These are phyloP conservation scores for Talaromyces stipitatus DNA, from an alignment of 495 filamentous ascomycete genomes.

Conservation along the genomic window DNA sequence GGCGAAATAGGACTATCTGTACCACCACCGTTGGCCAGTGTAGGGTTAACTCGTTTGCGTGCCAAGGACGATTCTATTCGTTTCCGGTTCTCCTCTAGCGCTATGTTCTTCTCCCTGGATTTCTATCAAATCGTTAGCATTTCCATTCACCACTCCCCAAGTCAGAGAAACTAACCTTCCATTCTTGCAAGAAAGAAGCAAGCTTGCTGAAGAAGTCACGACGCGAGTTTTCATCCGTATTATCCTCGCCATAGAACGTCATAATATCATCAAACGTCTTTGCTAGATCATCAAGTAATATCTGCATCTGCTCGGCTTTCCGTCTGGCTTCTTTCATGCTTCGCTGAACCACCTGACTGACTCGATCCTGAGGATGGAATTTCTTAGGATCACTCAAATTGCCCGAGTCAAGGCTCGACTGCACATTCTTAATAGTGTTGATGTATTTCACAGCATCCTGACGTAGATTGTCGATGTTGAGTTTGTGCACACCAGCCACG, in stretches of 20 bases:
- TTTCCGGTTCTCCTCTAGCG: conserved; percentile 71
- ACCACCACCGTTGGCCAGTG: conserved; percentile 39
- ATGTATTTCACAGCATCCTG: conserved; percentile 90
- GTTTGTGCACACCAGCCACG: conserved; percentile 77
- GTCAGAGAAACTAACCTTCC: conserved; percentile 56
- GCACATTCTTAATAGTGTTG: conserved; percentile 88
- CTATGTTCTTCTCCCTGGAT: conserved; percentile 85
- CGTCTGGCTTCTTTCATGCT: conserved; percentile 93
- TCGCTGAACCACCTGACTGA: conserved; percentile 82
- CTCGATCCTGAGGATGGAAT: conserved; percentile 95
- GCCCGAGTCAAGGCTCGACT: conserved; percentile 82
- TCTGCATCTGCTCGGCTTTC: conserved; percentile 92
- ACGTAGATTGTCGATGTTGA: conserved; percentile 90
- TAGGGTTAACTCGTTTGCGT: conserved; percentile 69
- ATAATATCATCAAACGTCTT: conserved; percentile 92
- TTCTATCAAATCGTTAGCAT: conserved; percentile 43
- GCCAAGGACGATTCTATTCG: conserved; percentile 86
- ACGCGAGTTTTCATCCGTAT: conserved; percentile 83
- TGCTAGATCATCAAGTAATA: conserved; percentile 90
- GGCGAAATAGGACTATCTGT: conserved; percentile 53
- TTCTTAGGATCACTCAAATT: conserved; percentile 95
- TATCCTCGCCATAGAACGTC: conserved; percentile 94
- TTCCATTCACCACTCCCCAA: background rate
- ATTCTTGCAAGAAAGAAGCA: conserved; percentile 84
- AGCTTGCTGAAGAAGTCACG: conserved; percentile 96